Percentiles rank a stretch among this genome's conserved stretches.
Evolutionary conservation across 2,329 filamentous ascomycete genomes (phyloP).

Genomic region (Fusarium illudens): DNA sequence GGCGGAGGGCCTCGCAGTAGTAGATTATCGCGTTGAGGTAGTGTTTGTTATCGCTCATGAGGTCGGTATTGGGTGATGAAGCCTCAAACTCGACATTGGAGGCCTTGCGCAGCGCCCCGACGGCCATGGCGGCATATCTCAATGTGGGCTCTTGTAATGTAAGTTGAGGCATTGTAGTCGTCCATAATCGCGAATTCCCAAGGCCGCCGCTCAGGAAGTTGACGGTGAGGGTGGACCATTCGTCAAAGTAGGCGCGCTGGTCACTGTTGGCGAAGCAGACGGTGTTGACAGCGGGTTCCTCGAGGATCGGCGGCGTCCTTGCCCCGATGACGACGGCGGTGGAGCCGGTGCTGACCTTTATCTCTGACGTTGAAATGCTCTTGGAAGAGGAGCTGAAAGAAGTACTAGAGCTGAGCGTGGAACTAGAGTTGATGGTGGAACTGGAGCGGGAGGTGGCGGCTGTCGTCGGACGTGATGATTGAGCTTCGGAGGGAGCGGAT

Average conservation of each 20-base stretch:
- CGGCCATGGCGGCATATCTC: conserved; percentile 52
- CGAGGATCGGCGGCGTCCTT: conserved; percentile 42
- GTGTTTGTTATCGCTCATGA: conserved; percentile 46
- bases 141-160: conserved; percentile 50
- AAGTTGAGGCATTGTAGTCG: conserved; percentile 51
- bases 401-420: neutral
- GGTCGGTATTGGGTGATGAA: conserved; percentile 24
- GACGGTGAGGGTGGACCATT: conserved; percentile 49
- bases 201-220: conserved; percentile 49
- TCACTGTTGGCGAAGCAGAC: conserved; percentile 47
- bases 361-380: conserved; percentile 14
- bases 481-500: conserved; percentile 7
- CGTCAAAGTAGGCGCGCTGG: conserved; percentile 50
- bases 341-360: conserved; percentile 27
- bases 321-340: conserved; percentile 45
- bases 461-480: conserved; percentile 9
- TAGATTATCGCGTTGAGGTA: conserved; percentile 52
- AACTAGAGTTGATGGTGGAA: neutral
- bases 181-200: conserved; percentile 49
- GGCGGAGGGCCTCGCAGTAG: conserved; percentile 53
- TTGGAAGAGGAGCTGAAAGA: conserved; percentile 7
- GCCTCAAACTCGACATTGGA: conserved; percentile 36
- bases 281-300: conserved; percentile 47
- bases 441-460: conserved; percentile 9
- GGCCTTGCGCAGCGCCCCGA: conserved; percentile 51